Conservation (phyloP, 768 basidiomycete species). For the Galerina marginata region DNA sequence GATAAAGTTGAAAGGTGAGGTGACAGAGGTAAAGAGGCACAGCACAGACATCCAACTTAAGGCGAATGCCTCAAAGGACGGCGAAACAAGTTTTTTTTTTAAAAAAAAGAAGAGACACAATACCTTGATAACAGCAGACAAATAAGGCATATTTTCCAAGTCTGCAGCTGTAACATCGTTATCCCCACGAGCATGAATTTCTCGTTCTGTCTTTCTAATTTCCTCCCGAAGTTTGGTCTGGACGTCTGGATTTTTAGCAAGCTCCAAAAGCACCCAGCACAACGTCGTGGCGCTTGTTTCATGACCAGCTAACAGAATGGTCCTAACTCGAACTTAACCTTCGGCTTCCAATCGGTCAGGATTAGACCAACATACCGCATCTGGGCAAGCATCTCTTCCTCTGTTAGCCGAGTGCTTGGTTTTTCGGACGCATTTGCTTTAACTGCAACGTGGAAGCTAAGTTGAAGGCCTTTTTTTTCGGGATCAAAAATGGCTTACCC, state of each 20-base stretch:
- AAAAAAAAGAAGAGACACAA: no score
- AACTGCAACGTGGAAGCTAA: constrained; percentile 35
- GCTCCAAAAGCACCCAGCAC: constrained; percentile 66
- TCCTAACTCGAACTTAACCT: constrained; percentile 29
- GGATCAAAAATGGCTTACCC: constrained; percentile 37
- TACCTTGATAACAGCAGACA: constrained; percentile 55
- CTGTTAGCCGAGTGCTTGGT: constrained; percentile 45
- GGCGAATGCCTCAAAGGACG: no score
- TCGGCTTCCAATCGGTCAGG: not conserved
- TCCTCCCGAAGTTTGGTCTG: constrained; percentile 70
- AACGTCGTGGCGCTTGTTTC: constrained; percentile 67
- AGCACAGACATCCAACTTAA: no score
- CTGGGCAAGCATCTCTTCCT: constrained; percentile 54
- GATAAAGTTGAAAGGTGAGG: not conserved
- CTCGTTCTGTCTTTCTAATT: constrained; percentile 44
- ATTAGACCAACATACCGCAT: constrained; percentile 51
- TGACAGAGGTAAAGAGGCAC: not conserved
- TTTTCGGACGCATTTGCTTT: constrained; percentile 60
- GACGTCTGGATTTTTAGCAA: constrained; percentile 60
- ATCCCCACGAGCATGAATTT: constrained; percentile 40
- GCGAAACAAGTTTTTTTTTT: no score
- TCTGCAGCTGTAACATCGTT: constrained; percentile 51
- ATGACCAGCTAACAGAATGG: constrained; percentile 55
- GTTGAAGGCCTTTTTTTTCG: not conserved
- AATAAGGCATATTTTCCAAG: constrained; percentile 55